These are phyloP conservation scores for Phytophthora ohioensis DNA, from an alignment of 352 stramenopile genomes.

Conservation along the genomic window DNA sequence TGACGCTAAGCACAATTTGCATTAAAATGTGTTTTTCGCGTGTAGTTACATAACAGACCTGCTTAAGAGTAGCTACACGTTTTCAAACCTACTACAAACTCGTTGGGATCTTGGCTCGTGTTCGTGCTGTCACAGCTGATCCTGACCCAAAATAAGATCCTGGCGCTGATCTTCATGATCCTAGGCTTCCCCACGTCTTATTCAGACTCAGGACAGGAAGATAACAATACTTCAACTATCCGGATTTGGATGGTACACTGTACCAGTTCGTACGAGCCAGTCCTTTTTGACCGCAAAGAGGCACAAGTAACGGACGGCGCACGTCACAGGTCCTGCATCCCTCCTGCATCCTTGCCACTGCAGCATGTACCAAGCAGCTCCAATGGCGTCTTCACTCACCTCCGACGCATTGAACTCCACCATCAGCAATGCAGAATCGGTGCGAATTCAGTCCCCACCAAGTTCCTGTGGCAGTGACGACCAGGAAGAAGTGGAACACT, in stretches of 20 bases:
- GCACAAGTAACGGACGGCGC: conserved; percentile 31
- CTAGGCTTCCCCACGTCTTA: no score
- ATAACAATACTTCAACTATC: conserved; percentile 2
- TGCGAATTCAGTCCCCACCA: conserved; percentile 6
- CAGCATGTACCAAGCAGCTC: not conserved
- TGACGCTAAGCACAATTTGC: no score
- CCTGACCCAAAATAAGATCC: no score
- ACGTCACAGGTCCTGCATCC: not conserved
- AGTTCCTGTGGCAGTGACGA: conserved; percentile 33
- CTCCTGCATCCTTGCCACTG: not conserved
- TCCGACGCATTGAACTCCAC: conserved; percentile 11
- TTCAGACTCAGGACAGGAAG: not conserved
- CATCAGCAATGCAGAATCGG: conserved; percentile 1
- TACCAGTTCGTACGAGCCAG: conserved; percentile 19
- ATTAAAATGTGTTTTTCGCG: no score
- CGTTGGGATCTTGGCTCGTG: no score
- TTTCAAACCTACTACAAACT: no score
- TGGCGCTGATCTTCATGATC: no score
- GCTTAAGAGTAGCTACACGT: no score
- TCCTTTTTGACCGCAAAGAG: conserved; percentile 22
- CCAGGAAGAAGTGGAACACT: conserved; percentile 26
- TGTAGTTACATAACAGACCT: no score
- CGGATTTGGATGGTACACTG: not conserved
- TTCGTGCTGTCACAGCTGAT: no score
- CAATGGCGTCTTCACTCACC: conserved; percentile 20